phyloP scores from a whole-genome alignment of 306 rosid species.

The Malus orientalis region DNA sequence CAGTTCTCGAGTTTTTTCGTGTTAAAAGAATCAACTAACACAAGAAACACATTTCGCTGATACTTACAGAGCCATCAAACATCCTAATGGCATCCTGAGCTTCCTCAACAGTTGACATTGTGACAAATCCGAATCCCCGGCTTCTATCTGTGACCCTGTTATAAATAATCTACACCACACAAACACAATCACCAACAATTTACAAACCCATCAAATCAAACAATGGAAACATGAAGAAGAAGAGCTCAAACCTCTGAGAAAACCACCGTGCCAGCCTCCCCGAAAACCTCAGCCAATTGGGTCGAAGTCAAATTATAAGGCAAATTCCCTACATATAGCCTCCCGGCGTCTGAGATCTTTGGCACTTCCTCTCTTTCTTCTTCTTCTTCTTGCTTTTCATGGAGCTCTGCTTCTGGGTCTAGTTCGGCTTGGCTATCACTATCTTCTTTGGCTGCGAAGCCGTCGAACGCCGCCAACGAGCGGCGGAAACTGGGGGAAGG shows the following conservation, averaged over 20 bases:
- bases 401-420: constrained; percentile 24
- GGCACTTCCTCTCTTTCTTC: constrained; percentile 22
- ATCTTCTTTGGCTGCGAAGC: constrained; percentile 31
- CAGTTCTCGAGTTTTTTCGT: neutral
- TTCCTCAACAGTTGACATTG: constrained; percentile 69
- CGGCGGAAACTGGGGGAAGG: constrained; percentile 30
- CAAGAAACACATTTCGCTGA: neutral
- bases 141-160: constrained; percentile 83
- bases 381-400: constrained; percentile 17
- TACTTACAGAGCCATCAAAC: constrained; percentile 86
- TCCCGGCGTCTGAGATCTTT: constrained; percentile 43
- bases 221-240: constrained; percentile 2
- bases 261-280: constrained; percentile 66
- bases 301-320: constrained; percentile 60
- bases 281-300: constrained; percentile 55
- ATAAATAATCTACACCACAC: constrained; percentile 49
- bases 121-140: constrained; percentile 93
- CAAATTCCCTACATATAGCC: constrained; percentile 83
- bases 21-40: neutral
- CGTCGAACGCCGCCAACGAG: constrained; percentile 41
- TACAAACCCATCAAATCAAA: constrained; percentile 1
- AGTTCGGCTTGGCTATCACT: constrained; percentile 15
- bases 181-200: neutral
- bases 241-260: constrained; percentile 62
- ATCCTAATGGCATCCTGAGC: constrained; percentile 77